These are phyloP conservation scores for Emericellopsis cladophorae DNA, from an alignment of 2,329 filamentous ascomycete species.

Conservation along the genomic window DNA sequence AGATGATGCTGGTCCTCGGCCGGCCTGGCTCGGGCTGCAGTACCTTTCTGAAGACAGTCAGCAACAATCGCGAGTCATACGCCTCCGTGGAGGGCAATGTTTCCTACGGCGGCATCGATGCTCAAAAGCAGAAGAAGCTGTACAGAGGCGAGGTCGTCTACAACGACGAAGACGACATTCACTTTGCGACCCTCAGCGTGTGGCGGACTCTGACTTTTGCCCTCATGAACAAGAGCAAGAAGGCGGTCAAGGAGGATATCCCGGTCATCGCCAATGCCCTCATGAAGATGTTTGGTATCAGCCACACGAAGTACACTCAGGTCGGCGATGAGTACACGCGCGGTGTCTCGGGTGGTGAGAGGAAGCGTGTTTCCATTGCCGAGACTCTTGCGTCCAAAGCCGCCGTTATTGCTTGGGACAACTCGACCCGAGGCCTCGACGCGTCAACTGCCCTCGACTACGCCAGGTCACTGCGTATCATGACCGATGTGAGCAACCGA, in stretches of 20 bases:
- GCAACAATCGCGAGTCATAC: slow-evolving; percentile 55
- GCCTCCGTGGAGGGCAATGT: slow-evolving; percentile 57
- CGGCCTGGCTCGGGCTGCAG: slow-evolving; percentile 63
- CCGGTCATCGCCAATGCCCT: slow-evolving; percentile 57
- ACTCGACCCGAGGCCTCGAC: slow-evolving; percentile 68
- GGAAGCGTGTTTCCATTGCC: slow-evolving; percentile 69
- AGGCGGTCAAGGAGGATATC: slow-evolving; percentile 49
- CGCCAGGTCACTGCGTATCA: slow-evolving; percentile 53
- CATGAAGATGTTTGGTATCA: slow-evolving; percentile 67
- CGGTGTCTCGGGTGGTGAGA: slow-evolving; percentile 68
- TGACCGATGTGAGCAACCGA: slow-evolving; percentile 64
- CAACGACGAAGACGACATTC: slow-evolving; percentile 68
- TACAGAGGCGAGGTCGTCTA: slow-evolving; percentile 78
- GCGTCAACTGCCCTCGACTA: slow-evolving; percentile 70
- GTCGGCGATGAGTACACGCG: slow-evolving; percentile 63
- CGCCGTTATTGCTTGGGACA: slow-evolving; percentile 68
- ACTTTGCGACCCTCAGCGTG: slow-evolving; percentile 75
- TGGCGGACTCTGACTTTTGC: slow-evolving; percentile 71
- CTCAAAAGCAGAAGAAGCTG: slow-evolving; percentile 51
- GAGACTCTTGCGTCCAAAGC: slow-evolving; percentile 65
- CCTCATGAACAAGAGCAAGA: slow-evolving; percentile 62
- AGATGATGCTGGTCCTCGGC: slow-evolving; percentile 39
- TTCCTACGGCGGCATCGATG: slow-evolving; percentile 58
- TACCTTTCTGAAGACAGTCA: slow-evolving; percentile 64
- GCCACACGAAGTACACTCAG: slow-evolving; percentile 59